Base-by-base conservation (phyloP, 345 rosid genomes). In the Dovyalis caffra region DNA sequence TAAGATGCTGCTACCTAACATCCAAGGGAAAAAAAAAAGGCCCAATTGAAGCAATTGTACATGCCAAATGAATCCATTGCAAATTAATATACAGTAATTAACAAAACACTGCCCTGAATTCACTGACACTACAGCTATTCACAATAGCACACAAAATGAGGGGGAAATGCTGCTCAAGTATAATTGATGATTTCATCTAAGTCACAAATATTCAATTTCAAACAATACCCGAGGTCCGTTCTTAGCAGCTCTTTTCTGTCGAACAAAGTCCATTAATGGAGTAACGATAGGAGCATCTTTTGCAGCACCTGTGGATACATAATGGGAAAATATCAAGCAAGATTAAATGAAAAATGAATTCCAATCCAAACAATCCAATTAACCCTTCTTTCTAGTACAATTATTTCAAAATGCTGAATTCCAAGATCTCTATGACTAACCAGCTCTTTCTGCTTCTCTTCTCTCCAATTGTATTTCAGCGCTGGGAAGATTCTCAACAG, bases 211-310 rank as follows among this genome's bases (percentile, higher is more conserved):
- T 21, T 71, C 35, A 37, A 69, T 34, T 49, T 21, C 10, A 65
- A 69, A 16, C 18, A 77, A 43, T 83, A 91, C 94, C 94, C 78
- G 88, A 43, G 85, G 61, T 70, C 86, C 94, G 74, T 68, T 83
- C 67, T 83, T 78, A 28, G 91, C 77, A 83, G 92, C 88, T 82
- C 95, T 86, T 75, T 87, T 90, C 77, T 88, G 91, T 10, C 95
- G 90, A 38, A 92, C 87, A 84, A 86, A 92, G 79, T 92, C 93
- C 97, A 92, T 92, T 35, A 92, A 81, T 34, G 97, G 93, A 18
- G 97, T 92, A 70, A 90, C 80, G 65, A 89, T 76, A 33, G 81
- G 85, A 73, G 86, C 69, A 16, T 86, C 85, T 82, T 87, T 87
- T 18, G 86, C 53, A 63, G 80, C 71, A 31, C 89, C 92, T 91